Conservation (phyloP, 176 grass and related monocot species). For the Dactylis glomerata region DNA sequence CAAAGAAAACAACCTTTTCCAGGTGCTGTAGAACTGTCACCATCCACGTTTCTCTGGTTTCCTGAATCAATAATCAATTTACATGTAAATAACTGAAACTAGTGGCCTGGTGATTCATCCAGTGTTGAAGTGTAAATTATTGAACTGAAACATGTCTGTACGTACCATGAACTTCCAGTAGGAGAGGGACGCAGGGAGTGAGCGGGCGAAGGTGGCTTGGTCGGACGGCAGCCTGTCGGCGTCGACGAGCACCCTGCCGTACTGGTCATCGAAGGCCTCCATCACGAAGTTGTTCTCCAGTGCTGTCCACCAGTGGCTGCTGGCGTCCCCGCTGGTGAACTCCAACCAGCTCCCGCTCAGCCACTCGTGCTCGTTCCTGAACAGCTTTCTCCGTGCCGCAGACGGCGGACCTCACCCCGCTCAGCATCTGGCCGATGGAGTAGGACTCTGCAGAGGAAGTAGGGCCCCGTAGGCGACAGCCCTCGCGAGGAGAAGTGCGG, state of each 20-base stretch:
- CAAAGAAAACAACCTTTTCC: too few species aligned
- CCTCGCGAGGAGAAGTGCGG: too few species aligned
- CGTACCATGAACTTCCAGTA: constrained; percentile 62
- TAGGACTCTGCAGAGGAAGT: too few species aligned
- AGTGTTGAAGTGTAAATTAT: neutral
- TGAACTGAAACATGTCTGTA: neutral
- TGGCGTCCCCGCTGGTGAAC: neutral
- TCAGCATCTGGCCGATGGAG: constrained; percentile 44
- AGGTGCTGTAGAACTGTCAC: too few species aligned
- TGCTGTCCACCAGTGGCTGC: constrained; percentile 34
- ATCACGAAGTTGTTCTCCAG: constrained; percentile 59
- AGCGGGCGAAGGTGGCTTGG: constrained; percentile 42
- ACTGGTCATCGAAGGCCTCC: constrained; percentile 75
- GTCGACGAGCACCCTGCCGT: constrained; percentile 80
- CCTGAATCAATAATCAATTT: constrained; percentile 33
- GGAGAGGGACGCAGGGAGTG: constrained; percentile 63
- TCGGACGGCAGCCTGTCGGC: constrained; percentile 56
- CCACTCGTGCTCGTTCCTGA: constrained; percentile 29
- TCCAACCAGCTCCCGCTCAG: constrained; percentile 22
- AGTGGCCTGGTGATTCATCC: neutral
- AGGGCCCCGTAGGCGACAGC: too few species aligned
- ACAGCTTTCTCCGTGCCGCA: constrained; percentile 41
- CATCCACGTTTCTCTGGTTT: too few species aligned
- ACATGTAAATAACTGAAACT: neutral
- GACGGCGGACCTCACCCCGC: constrained; percentile 39